Conservation (phyloP, 2,329 filamentous ascomycete species). For the Phaeosphaeriaceae sp. region DNA sequence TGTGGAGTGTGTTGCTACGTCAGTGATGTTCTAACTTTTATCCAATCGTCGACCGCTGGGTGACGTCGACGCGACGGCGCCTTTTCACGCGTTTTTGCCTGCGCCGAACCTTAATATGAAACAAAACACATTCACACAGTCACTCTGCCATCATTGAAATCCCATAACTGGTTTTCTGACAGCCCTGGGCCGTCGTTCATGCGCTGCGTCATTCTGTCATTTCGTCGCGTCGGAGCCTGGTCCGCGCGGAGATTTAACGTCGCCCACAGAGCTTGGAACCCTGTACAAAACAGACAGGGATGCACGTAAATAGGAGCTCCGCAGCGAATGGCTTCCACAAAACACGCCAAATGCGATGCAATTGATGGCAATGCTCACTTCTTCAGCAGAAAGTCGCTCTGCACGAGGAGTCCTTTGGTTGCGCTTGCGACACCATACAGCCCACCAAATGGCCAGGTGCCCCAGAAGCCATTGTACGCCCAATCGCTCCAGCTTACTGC, state of each 20-base stretch:
- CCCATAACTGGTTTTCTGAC: slow-evolving; percentile 1
- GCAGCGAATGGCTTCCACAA: neutral
- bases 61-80: neutral
- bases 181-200: neutral
- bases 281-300: neutral
- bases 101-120: neutral
- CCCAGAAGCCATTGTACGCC: slow-evolving; percentile 36
- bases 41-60: neutral
- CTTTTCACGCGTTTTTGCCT: slow-evolving; percentile 24
- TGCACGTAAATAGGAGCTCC: neutral
- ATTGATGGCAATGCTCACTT: slow-evolving; percentile 14
- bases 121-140: slow-evolving; percentile 1
- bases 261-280: neutral
- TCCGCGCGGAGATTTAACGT: slow-evolving; percentile 1
- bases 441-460: slow-evolving; percentile 47
- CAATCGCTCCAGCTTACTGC: slow-evolving; percentile 37
- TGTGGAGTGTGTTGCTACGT: slow-evolving; percentile 23
- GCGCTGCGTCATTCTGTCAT: slow-evolving; percentile 10
- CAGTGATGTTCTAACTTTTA: slow-evolving; percentile 12
- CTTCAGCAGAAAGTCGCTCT: slow-evolving; percentile 45
- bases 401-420: slow-evolving; percentile 39
- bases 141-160: neutral
- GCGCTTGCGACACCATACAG: slow-evolving; percentile 50
- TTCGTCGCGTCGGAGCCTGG: slow-evolving; percentile 2
- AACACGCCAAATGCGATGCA: neutral